Conservation (phyloP, 768 basidiomycete species). For the Boletus pseudopeckii region DNA sequence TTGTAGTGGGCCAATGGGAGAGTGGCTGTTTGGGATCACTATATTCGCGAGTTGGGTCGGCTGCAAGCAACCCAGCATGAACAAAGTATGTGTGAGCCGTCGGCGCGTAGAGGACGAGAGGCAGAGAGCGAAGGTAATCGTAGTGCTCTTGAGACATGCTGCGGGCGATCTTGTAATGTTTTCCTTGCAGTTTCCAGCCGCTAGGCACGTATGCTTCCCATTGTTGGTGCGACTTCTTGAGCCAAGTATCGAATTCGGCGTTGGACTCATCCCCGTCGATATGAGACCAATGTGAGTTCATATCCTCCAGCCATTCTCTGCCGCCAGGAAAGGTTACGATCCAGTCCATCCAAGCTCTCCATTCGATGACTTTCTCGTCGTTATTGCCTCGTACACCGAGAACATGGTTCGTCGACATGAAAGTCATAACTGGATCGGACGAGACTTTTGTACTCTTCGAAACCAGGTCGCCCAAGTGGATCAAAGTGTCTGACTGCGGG, state of each 20-base stretch:
- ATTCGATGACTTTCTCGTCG: slow-evolving; percentile 88
- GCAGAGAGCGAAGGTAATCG: slow-evolving; percentile 70
- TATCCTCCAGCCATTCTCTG: slow-evolving; percentile 50
- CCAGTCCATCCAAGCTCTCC: slow-evolving; percentile 87
- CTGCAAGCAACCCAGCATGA: slow-evolving; percentile 80
- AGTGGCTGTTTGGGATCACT: slow-evolving; percentile 65
- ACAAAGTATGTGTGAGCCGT: slow-evolving; percentile 72
- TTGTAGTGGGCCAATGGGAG: slow-evolving; percentile 50
- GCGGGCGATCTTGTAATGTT: slow-evolving; percentile 75
- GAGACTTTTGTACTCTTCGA: slow-evolving; percentile 55
- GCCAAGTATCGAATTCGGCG: slow-evolving; percentile 36
- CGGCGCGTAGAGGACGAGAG: slow-evolving; percentile 72
- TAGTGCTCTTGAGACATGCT: slow-evolving; percentile 61
- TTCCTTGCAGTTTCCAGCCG: slow-evolving; percentile 71
- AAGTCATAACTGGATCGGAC: slow-evolving; percentile 62
- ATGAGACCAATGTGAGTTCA: slow-evolving; percentile 44
- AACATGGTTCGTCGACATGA: slow-evolving; percentile 59
- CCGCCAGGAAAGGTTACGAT: slow-evolving; percentile 45
- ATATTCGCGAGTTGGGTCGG: slow-evolving; percentile 54
- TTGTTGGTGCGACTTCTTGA: slow-evolving; percentile 32
- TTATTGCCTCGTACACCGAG: slow-evolving; percentile 92
- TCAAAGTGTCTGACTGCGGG: slow-evolving; percentile 57
- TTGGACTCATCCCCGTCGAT: slow-evolving; percentile 27
- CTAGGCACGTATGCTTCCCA: slow-evolving; percentile 56
- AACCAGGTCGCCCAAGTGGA: slow-evolving; percentile 83